Evolutionary conservation across 163 green algal species (phyloP).

Genomic region (Scenedesmus sp.): DNA sequence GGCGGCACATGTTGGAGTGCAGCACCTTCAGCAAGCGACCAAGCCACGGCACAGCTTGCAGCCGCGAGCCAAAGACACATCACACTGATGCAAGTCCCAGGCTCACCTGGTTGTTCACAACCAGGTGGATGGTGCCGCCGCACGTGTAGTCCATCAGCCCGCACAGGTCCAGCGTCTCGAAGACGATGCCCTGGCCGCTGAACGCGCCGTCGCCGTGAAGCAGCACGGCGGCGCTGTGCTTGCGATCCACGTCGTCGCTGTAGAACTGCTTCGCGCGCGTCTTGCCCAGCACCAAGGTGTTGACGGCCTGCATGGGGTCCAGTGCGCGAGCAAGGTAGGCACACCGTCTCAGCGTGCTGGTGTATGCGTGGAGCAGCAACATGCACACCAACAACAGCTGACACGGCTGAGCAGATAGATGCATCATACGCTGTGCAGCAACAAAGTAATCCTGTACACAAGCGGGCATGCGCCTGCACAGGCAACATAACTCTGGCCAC

Average conservation of each 20-base stretch:
- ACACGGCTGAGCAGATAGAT: too few species aligned
- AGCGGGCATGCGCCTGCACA: background rate
- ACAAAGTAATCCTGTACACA: too few species aligned
- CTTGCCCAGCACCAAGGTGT: slow-evolving; percentile 97
- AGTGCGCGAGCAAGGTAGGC: background rate
- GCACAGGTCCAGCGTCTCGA: slow-evolving; percentile 98
- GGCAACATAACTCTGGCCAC: background rate
- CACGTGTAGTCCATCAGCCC: slow-evolving; percentile 96
- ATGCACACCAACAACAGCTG: too few species aligned
- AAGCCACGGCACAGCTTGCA: background rate
- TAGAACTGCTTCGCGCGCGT: slow-evolving; percentile 94
- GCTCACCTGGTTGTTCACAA: slow-evolving; percentile 99
- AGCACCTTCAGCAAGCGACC: too few species aligned
- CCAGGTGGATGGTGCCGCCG: slow-evolving; percentile 96
- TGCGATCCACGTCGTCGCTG: slow-evolving; percentile 58
- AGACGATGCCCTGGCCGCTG: slow-evolving; percentile 97
- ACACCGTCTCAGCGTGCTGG: too few species aligned
- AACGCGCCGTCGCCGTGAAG: slow-evolving; percentile 98
- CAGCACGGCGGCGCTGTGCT: slow-evolving; percentile 88
- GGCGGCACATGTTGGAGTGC: too few species aligned
- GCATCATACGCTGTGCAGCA: background rate
- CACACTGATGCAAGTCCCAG: too few species aligned
- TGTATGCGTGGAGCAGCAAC: background rate
- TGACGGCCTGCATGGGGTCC: slow-evolving; percentile 78
- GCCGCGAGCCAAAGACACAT: too few species aligned